phyloP scores from a whole-genome alignment of 2,329 filamentous ascomycete species.

The Capronia epimyces region DNA sequence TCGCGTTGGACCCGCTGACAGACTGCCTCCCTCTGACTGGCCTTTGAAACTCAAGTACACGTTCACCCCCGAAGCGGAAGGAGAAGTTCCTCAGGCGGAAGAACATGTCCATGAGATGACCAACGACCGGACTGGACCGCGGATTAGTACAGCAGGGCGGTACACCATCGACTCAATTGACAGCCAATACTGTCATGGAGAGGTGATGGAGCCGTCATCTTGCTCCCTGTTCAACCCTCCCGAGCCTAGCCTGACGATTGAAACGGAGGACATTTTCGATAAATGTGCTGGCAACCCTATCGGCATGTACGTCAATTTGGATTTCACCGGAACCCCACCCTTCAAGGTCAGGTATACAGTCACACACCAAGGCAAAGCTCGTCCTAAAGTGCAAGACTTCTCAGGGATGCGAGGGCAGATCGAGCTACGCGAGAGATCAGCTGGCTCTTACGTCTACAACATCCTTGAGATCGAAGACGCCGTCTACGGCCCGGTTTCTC shows the following conservation, averaged over 20 bases:
- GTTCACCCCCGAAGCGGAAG: slow-evolving; percentile 72
- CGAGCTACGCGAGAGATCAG: slow-evolving; percentile 72
- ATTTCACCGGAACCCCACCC: slow-evolving; percentile 85
- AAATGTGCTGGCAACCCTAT: slow-evolving; percentile 93
- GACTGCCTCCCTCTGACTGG: slow-evolving; percentile 56
- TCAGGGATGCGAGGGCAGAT: slow-evolving; percentile 74
- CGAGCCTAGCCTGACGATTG: slow-evolving; percentile 70
- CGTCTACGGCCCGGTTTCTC: slow-evolving; percentile 65
- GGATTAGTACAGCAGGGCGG: slow-evolving; percentile 70
- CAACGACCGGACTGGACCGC: slow-evolving; percentile 50
- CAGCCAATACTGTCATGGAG: slow-evolving; percentile 76
- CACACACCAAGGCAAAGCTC: slow-evolving; percentile 51
- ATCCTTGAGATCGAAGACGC: slow-evolving; percentile 76
- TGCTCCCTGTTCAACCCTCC: slow-evolving; percentile 87
- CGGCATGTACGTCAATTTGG: slow-evolving; percentile 79
- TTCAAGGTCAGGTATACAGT: slow-evolving; percentile 78
- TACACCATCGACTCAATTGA: slow-evolving; percentile 78
- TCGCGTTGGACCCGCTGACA: slow-evolving; percentile 50
- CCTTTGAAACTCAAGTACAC: slow-evolving; percentile 72
- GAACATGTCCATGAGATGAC: slow-evolving; percentile 50
- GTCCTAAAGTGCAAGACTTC: slow-evolving; percentile 54
- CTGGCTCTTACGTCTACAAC: slow-evolving; percentile 79
- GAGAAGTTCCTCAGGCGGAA: slow-evolving; percentile 54
- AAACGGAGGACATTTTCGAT: slow-evolving; percentile 77
- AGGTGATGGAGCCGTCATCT: slow-evolving; percentile 89